These are phyloP conservation scores for Coniosporium tulheliwenetii DNA, from an alignment of 2,329 filamentous ascomycete genomes.

Conservation along the genomic window DNA sequence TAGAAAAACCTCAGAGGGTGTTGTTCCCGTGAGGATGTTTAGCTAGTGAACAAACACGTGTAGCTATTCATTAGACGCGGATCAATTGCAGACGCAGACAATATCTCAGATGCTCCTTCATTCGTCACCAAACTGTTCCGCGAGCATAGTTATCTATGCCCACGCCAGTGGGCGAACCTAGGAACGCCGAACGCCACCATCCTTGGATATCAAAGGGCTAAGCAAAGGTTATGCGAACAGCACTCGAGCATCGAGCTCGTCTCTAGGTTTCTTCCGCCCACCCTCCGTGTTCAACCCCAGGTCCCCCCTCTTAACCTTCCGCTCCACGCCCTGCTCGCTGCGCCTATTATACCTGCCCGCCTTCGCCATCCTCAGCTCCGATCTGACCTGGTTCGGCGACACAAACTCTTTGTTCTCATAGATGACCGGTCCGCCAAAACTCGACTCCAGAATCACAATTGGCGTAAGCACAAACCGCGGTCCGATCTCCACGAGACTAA, in stretches of 20 bases:
- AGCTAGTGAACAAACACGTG: no score
- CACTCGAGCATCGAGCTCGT: slow-evolving; percentile 60
- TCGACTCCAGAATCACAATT: slow-evolving; percentile 87
- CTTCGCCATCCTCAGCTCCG: slow-evolving; percentile 63
- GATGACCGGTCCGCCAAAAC: slow-evolving; percentile 89
- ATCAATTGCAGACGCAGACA: no score
- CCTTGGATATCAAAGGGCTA: no score
- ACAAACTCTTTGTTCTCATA: slow-evolving; percentile 98
- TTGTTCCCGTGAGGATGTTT: no score
- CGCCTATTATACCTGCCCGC: slow-evolving; percentile 64
- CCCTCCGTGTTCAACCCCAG: slow-evolving; percentile 59
- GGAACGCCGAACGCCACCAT: no score
- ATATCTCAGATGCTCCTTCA: no score
- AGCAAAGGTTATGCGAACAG: slow-evolving; percentile 48
- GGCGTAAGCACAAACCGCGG: slow-evolving; percentile 86
- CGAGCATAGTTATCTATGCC: no score
- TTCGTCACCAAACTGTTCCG: no score
- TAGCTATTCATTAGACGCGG: no score
- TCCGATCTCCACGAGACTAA: slow-evolving; percentile 82
- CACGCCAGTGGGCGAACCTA: no score
- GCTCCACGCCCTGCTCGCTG: slow-evolving; percentile 57
- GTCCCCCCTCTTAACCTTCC: slow-evolving; percentile 57
- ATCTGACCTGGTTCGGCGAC: slow-evolving; percentile 82
- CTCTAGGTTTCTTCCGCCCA: slow-evolving; percentile 43
- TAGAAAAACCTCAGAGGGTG: no score